Conservation (phyloP, 2,329 filamentous ascomycete species). For the Monilinia polystroma region DNA sequence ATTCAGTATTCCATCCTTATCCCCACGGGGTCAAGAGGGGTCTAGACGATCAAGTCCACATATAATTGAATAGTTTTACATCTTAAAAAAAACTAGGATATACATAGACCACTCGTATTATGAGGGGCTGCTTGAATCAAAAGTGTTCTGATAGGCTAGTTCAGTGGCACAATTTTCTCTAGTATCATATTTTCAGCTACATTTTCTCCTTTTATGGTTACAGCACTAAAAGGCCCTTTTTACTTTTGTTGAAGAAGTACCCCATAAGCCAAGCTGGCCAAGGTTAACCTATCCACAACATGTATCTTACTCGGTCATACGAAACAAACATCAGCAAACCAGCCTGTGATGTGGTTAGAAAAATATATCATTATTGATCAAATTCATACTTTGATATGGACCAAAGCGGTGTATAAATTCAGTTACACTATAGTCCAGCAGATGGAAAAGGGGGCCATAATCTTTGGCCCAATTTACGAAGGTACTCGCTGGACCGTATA, state of each 20-base stretch:
- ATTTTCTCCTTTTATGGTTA: conserved; percentile 12
- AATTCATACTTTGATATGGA: neutral
- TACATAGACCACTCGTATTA: neutral
- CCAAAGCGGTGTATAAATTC: neutral
- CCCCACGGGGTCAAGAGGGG: neutral
- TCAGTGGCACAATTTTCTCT: neutral
- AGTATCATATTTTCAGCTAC: conserved; percentile 11
- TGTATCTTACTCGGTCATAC: neutral
- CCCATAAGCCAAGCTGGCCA: conserved; percentile 16
- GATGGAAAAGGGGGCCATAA: neutral
- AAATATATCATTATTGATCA: conserved; percentile 15
- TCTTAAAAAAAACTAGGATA: neutral
- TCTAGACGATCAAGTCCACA: neutral
- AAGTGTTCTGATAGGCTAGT: conserved; percentile 1
- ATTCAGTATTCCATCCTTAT: neutral
- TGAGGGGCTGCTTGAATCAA: neutral
- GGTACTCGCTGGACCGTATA: neutral
- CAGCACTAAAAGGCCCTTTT: conserved; percentile 19
- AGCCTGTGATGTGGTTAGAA: neutral
- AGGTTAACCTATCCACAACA: conserved; percentile 14
- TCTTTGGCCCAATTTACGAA: neutral
- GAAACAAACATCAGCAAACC: neutral
- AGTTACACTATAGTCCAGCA: conserved; percentile 14
- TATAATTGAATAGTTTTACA: neutral
- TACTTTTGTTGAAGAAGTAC: conserved; percentile 6